Percentiles rank a stretch among this genome's conserved stretches.
phyloP scores from a whole-genome alignment of 257 asterid species.

The Leptodermis oblonga region DNA sequence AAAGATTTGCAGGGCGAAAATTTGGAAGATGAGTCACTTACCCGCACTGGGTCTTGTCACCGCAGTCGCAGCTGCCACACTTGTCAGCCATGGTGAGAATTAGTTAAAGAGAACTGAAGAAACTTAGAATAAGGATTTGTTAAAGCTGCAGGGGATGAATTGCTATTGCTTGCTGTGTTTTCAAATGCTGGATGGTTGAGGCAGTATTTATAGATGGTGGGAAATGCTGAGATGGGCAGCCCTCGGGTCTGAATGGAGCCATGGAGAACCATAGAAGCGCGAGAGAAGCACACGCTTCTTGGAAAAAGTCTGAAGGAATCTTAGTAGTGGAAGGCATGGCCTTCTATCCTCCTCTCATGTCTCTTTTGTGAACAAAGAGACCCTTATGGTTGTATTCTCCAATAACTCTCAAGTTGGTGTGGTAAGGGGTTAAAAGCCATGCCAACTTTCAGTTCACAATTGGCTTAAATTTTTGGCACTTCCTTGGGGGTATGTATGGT shows the following conservation, averaged over 20 bases:
- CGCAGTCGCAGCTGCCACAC: constrained; percentile 52
- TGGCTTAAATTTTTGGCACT: constrained; percentile 3
- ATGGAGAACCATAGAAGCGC: constrained; percentile 2
- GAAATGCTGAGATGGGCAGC: not conserved
- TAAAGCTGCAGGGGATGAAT: constrained; percentile 4
- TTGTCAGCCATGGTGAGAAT: constrained; percentile 49
- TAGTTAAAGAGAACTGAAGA: not conserved
- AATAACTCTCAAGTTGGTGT: not conserved
- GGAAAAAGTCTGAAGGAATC: constrained; percentile 27
- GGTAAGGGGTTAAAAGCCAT: not conserved
- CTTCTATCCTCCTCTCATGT: constrained; percentile 32
- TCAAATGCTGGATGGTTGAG: constrained; percentile 14
- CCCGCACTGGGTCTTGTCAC: constrained; percentile 49
- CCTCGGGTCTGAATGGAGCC: not conserved
- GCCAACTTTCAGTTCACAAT: not conserved
- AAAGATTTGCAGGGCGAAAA: not conserved
- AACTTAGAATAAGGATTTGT: not conserved
- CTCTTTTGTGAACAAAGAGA: constrained; percentile 15
- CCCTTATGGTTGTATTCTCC: not conserved
- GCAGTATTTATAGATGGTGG: constrained; percentile 43
- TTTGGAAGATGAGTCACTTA: constrained; percentile 30
- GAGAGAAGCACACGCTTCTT: constrained; percentile 22
- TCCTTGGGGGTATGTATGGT: too few relatives aligned
- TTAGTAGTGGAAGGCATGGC: constrained; percentile 17
- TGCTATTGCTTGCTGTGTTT: constrained; percentile 29